Evolutionary conservation across 257 asterid genomes (phyloP), one percentile per base, ranked within the genome.

Genomic region (Misopates orontium): DNA sequence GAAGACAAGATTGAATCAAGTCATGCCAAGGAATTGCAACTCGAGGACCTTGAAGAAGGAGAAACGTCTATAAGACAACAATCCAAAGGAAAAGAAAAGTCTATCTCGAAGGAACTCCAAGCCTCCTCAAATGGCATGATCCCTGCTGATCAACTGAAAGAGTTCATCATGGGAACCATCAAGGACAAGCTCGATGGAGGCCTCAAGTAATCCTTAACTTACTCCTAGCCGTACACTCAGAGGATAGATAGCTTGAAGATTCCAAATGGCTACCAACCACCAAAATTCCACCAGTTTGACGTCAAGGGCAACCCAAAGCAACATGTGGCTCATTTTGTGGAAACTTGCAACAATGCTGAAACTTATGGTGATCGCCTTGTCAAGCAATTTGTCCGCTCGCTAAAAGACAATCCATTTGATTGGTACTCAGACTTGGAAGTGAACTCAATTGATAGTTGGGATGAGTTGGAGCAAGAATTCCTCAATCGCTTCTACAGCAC

Each of bases 201-300:
- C n/a, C 6, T 20, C n/a, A 50, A 36, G 21, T 16, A 5, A 1
- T 59, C 8, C 0, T 3, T 8, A 1, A 1, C 60, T 0, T 36
- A 60, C 20, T 0, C 25, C 1, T 60, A 50, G 6, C 28, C 50
- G 0, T 61, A 70, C 10, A 22, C 50, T 13, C 51, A 2, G 21
- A 70, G 62, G 16, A 36, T 70, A 13, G 62, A 70, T 1, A 50
- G 10, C 2, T 7, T 70, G 3, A 50, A 8, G 39, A 20, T 69
- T 45, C 55, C 41, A 14, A 17, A 3, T 4, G 45, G 62, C 0
- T 69, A 69, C 32, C 61, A 28, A 16, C 45, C 67, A 10, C 32
- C 52, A 0, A 50, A 50, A 6, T 47, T 60, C 22, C 62, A 50
- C 20, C 22, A 39, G 36, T 36, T 60, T 23, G 68, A 69, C 32